These are phyloP conservation scores for Hericium coralloides DNA, from an alignment of 768 basidiomycete genomes.

Conservation along the genomic window DNA sequence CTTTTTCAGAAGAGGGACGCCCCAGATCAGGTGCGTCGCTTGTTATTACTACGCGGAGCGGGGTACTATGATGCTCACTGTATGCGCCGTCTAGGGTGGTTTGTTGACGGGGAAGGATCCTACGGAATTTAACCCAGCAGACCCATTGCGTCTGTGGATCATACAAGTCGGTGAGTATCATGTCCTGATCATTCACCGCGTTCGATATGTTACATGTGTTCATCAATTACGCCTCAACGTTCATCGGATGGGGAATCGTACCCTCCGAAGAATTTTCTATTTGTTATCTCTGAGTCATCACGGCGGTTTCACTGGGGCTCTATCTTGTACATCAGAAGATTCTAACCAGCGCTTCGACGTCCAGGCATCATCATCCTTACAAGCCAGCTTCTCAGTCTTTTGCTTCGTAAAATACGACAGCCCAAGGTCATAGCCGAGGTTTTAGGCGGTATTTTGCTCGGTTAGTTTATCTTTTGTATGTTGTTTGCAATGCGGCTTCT, in stretches of 20 bases:
- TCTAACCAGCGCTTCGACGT: not conserved
- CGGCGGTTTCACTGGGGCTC: not conserved
- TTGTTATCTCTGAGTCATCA: not conserved
- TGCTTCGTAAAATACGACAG: conserved; percentile 67
- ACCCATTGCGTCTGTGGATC: conserved; percentile 73
- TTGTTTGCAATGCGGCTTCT: not conserved
- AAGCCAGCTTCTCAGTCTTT: conserved; percentile 66
- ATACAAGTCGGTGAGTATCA: conserved; percentile 59
- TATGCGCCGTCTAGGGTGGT: conserved; percentile 43
- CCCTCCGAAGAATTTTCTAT: not conserved
- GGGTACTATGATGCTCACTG: not conserved
- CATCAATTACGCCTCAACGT: no score
- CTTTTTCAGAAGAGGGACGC: conserved; percentile 3
- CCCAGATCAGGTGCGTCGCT: conserved; percentile 11
- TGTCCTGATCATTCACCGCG: no score
- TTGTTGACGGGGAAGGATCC: conserved; percentile 72
- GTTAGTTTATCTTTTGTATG: conserved; percentile 22
- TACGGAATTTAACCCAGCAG: conserved; percentile 46
- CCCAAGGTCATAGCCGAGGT: conserved; percentile 83
- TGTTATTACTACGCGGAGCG: not conserved
- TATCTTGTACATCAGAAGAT: not conserved
- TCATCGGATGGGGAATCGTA: no score
- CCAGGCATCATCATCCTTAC: conserved; percentile 76
- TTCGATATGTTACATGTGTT: no score
- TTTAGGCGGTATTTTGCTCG: conserved; percentile 84